Evolutionary conservation across 2,329 filamentous ascomycete species (phyloP).

Genomic region (Cercospora berteroae): DNA sequence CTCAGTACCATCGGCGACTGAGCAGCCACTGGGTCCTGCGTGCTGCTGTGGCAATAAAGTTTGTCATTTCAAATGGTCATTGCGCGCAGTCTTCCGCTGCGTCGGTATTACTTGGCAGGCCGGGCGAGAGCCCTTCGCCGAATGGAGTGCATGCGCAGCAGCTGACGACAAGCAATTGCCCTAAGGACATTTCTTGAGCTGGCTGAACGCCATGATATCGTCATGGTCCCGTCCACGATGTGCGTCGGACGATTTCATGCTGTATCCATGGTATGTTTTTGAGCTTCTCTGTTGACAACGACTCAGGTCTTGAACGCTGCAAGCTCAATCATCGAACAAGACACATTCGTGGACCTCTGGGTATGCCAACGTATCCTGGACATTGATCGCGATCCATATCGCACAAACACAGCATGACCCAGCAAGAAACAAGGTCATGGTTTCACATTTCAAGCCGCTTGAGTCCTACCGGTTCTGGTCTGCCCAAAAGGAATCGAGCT

Average conservation of each 20-base stretch:
- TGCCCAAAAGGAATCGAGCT: background rate
- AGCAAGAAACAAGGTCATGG: background rate
- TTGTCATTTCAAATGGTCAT: conserved; percentile 4
- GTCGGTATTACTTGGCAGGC: background rate
- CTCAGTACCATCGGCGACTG: background rate
- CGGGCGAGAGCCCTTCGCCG: background rate
- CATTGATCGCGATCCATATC: background rate
- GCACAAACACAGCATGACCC: background rate
- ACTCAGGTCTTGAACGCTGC: background rate
- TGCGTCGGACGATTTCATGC: background rate
- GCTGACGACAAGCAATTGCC: background rate
- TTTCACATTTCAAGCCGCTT: background rate
- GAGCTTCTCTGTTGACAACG: background rate
- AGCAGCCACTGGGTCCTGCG: background rate
- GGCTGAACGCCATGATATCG: background rate
- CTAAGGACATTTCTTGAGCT: background rate
- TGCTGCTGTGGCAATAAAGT: background rate
- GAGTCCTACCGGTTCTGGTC: background rate
- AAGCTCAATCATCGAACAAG: background rate
- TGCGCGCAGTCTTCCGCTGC: background rate
- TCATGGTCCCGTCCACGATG: background rate
- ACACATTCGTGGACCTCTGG: background rate
- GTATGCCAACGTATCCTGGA: background rate
- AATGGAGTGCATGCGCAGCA: background rate
- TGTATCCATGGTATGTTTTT: background rate